Evolutionary conservation across 2,329 filamentous ascomycete genomes (phyloP).

Genomic region (Cladophialophora yegresii): DNA sequence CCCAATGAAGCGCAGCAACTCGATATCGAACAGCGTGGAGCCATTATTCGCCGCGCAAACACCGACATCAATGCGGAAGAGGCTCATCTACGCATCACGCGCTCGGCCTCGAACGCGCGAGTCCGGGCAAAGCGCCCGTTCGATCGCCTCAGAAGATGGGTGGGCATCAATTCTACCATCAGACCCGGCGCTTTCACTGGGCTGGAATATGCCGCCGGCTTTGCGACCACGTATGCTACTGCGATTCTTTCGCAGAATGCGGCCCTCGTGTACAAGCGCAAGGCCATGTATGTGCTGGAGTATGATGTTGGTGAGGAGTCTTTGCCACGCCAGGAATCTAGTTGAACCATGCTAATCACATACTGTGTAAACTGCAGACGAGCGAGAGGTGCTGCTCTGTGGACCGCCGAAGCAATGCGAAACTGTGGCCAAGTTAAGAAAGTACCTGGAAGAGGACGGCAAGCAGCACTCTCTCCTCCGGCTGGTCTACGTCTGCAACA

Average conservation of each 20-base stretch:
- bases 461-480: conserved; percentile 1
- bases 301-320: conserved; percentile 11
- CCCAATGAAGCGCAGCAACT: conserved; percentile 13
- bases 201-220: conserved; percentile 8
- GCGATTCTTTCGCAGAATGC: conserved; percentile 14
- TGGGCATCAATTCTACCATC: conserved; percentile 4
- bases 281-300: conserved; percentile 18
- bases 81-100: conserved; percentile 8
- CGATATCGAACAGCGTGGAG: conserved; percentile 10
- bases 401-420: conserved; percentile 13
- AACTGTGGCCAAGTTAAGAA: conserved; percentile 5
- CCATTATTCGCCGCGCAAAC: conserved; percentile 3
- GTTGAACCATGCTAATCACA: neutral
- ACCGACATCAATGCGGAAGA: conserved; percentile 17
- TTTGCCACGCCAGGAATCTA: neutral
- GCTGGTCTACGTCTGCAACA: conserved; percentile 23
- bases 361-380: conserved; percentile 1
- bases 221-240: conserved; percentile 15
- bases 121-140: conserved; percentile 2
- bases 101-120: conserved; percentile 6
- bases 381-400: conserved; percentile 5
- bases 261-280: conserved; percentile 4
- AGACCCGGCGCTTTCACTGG: conserved; percentile 11
- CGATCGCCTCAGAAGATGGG: conserved; percentile 4
- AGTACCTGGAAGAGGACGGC: conserved; percentile 13